Base-by-base conservation (phyloP, 1,284 basidiomycete species). In the Paramarasmius palmivorus region DNA sequence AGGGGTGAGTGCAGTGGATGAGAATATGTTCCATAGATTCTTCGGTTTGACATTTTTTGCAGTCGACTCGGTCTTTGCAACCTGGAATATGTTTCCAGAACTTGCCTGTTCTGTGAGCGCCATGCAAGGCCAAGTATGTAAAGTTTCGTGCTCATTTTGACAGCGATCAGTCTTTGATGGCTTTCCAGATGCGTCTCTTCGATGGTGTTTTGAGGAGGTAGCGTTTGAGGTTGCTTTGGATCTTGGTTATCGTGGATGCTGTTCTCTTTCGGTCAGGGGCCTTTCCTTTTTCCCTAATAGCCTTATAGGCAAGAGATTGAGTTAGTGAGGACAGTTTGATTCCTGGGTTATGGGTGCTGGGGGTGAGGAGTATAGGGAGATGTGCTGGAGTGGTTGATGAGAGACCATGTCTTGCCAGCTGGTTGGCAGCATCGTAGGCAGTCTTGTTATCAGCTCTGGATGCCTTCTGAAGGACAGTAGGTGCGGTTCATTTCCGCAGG, bases 11-110 rank as follows among this genome's bases (percentile, higher is more conserved):
- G 29, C 52, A 49, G n/a, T 40, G 9, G 12, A 49, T 3, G 2
- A 54, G 36, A 23, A 54, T 54, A 26, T 54, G 52, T 40, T 39
- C 25, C 14, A 54, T 2, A 17, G 12, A 20, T 19, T 54, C 52
- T 4, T 3, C 5, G 10, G 15, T 9, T 10, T 49, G n/a, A n/a
- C n/a, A n/a, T n/a, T n/a, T n/a, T n/a, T n/a, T n/a, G n/a, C n/a
- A n/a, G n/a, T n/a, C n/a, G n/a, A n/a, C n/a, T n/a, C n/a, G n/a
- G n/a, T n/a, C n/a, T n/a, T n/a, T n/a, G n/a, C n/a, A n/a, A n/a
- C n/a, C n/a, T n/a, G n/a, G n/a, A n/a, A 45, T 36, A 20, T 54
- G 32, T 26, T 29, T 32, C 52, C 52, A 49, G n/a, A 10, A 54
- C 22, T 41, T 41, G 1, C 52, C 52, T 2, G 42, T 26, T 4